These are phyloP conservation scores for Xerocomus spinulosus DNA, from an alignment of 768 basidiomycete genomes.

Conservation along the genomic window DNA sequence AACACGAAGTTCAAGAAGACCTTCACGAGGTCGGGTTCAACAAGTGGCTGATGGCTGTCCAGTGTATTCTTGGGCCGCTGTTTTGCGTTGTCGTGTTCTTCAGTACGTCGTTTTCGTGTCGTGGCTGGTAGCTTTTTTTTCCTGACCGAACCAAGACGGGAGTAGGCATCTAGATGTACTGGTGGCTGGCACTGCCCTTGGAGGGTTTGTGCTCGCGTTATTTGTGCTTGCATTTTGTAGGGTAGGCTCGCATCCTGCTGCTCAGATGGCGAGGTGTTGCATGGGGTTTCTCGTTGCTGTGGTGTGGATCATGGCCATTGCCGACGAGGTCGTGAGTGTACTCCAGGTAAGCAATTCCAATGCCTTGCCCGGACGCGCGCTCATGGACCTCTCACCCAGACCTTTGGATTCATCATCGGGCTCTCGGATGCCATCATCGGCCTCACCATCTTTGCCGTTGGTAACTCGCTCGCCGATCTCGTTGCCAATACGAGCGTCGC, in stretches of 20 bases:
- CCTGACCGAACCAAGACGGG: conserved; percentile 24
- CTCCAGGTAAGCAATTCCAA: conserved; percentile 55
- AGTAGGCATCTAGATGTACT: conserved; percentile 45
- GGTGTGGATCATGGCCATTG: conserved; percentile 98
- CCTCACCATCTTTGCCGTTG: conserved; percentile 92
- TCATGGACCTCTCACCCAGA: conserved; percentile 42
- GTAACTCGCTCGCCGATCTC: conserved; percentile 93
- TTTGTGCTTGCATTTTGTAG: conserved; percentile 58
- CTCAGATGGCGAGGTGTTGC: conserved; percentile 70
- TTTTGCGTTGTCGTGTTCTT: conserved; percentile 76
- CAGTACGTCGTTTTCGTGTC: conserved; percentile 44
- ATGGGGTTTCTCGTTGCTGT: conserved; percentile 90
- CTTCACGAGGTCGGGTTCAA: conserved; percentile 62
- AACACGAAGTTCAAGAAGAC: conserved; percentile 68
- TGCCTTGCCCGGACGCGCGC: not conserved
- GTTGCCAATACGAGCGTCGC: conserved; percentile 97
- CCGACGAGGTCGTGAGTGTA: conserved; percentile 91
- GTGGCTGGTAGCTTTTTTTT: not conserved
- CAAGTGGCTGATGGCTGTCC: conserved; percentile 81
- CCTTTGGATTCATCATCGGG: conserved; percentile 90
- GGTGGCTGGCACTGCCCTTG: conserved; percentile 47
- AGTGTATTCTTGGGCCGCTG: conserved; percentile 78
- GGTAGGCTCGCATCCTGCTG: conserved; percentile 51
- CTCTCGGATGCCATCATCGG: conserved; percentile 97
- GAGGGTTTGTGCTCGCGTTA: conserved; percentile 50